These are phyloP conservation scores for Diutina pseudorugosa DNA, from an alignment of 1,139 yeast species.

Conservation along the genomic window DNA sequence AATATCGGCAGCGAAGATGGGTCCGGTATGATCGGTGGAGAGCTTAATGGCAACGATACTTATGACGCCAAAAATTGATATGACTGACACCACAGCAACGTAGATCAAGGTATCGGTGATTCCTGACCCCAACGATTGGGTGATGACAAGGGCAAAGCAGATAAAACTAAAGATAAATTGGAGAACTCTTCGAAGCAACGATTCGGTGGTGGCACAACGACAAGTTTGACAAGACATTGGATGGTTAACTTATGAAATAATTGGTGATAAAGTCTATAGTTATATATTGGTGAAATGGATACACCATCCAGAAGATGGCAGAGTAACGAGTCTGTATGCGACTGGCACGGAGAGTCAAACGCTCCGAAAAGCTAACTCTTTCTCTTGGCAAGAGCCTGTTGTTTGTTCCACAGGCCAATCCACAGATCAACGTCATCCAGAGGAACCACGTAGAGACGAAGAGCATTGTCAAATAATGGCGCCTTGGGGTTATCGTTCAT, in stretches of 20 bases:
- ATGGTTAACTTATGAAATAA: too few species aligned
- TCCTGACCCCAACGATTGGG: background rate
- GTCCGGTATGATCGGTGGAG: background rate
- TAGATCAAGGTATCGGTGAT: background rate
- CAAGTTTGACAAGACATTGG: background rate
- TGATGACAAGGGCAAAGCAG: background rate
- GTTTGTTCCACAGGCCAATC: conserved; percentile 59
- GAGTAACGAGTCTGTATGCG: background rate
- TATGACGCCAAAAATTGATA: background rate
- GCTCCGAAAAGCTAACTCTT: background rate
- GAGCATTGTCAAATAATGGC: conserved; percentile 68
- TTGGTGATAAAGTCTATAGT: background rate
- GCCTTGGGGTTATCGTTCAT: conserved; percentile 51
- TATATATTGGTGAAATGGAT: background rate
- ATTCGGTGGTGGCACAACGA: background rate
- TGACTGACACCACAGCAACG: background rate
- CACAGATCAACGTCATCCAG: conserved; percentile 53
- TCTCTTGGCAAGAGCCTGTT: conserved; percentile 31
- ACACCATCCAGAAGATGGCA: background rate
- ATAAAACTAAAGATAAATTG: background rate
- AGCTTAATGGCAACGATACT: background rate
- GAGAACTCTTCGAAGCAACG: background rate
- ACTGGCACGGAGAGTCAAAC: too few species aligned
- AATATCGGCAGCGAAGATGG: background rate
- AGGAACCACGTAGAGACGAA: conserved; percentile 73